Base-by-base conservation (phyloP, 139 green algal genomes). In the Haematococcus lacustris region DNA sequence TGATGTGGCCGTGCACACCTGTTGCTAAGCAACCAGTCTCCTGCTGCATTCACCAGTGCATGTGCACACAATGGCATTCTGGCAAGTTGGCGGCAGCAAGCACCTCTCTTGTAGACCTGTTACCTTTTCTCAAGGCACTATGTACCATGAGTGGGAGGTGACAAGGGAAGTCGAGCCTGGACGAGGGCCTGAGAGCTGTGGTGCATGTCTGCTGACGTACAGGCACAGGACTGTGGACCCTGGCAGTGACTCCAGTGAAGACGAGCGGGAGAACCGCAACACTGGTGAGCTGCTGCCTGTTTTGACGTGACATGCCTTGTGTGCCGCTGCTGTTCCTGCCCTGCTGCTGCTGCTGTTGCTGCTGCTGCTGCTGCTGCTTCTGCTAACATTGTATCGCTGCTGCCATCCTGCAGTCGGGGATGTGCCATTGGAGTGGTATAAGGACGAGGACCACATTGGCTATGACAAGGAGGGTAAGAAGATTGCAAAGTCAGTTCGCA, bases 381-480 rank as follows among this genome's bases (percentile, higher is more conserved):
- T 66, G 39, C 53, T 51, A 17, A 32, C 60, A 64, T 1, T 70
- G 2, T 40, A 25, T 43, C 57, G 33, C 23, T 25, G 17, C 9
- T 38, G 30, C 0, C 25, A 30, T 73, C 30, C 57, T 75, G 69
- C 82, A 82, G 83, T 98, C 17, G 94, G 94, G 0, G 76, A 89
- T 0, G 91, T 98, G 37, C 94, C 94, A 0, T 75, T 98, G 64
- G 73, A 85, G 59, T 98, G 94, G 94, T 98, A 98, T 78, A 88
- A 92, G 43, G 80, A 95, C 28, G 94, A 98, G 83, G 88, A 94
- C 64, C 94, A 98, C 75, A 92, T 98, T n/a, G 92, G 92, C 21
- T 98, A 98, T 68, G 88, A 96, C 75, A 73, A 76, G 23, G 88
- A 96, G 35, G 93, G 89, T 2, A 38, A 76, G 17, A 85, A 84